Evolutionary conservation across 805 yeast genomes (phyloP).

Genomic region (Candida caryicola): DNA sequence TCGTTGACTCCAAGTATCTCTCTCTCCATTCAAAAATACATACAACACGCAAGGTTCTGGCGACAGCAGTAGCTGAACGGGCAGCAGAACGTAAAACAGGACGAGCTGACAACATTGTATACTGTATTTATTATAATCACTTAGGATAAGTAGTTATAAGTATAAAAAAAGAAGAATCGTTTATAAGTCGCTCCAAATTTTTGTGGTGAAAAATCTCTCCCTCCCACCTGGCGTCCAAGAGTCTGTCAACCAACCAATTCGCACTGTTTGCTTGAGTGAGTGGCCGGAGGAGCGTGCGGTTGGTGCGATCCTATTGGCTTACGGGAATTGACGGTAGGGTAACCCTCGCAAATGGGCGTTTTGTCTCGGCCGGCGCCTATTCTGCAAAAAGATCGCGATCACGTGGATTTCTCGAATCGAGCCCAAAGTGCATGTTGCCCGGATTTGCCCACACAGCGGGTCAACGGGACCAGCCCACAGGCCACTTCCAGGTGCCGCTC

Average conservation of each 20-base stretch:
- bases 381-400: no score
- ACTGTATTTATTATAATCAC: constrained; percentile 16
- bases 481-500: no score
- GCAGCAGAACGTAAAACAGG: constrained; percentile 82
- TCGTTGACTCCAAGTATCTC: neutral
- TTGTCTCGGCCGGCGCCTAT: no score
- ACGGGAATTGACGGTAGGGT: constrained; percentile 6
- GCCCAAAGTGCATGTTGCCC: neutral
- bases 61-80: constrained; percentile 60
- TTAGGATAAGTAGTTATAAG: constrained; percentile 10
- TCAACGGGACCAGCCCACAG: no score
- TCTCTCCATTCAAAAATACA: constrained; percentile 10
- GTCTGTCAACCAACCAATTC: constrained; percentile 3
- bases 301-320: constrained; percentile 10
- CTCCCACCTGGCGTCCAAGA: neutral
- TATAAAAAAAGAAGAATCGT: constrained; percentile 8
- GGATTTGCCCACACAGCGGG: no score
- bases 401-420: constrained; percentile 6
- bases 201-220: constrained; percentile 4
- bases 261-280: constrained; percentile 3
- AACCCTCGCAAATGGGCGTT: neutral
- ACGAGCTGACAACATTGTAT: constrained; percentile 78
- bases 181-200: neutral
- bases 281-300: neutral
- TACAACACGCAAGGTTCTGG: constrained; percentile 27